Base-by-base conservation (phyloP, 1,284 basidiomycete species). In the Cystobasidium sp. region DNA sequence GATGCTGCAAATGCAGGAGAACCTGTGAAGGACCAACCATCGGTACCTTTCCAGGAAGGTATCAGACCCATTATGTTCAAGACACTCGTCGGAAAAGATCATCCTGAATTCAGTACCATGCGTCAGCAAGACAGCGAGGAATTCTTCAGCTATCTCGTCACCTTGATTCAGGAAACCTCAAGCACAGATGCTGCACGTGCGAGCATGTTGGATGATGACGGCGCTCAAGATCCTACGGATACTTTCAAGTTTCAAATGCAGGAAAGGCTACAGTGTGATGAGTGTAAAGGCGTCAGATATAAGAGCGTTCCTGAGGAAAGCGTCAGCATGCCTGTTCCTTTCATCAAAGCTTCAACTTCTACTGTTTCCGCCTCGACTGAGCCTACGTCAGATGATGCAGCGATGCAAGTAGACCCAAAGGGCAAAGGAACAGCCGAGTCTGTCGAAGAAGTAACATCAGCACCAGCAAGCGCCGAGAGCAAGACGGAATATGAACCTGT, bases 91-190 rank as follows among this genome's bases (percentile, higher is more conserved):
- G 96, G 96, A 3, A 92, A 91, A 79, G 94, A 93, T 0, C 96
- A 99, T 80, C 88, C 89, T 65, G 96, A 98, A 83, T 99, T 99
- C 80, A 87, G 92, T 43, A 98, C 94, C 20, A 98, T 98, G 95
- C 87, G 89, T 56, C 95, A 99, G 83, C 96, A 99, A 82, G 96
- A 99, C 80, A 89, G 95, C 0, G 94, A 97, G 80, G 96, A 99
- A 83, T 99, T 99, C 84, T 86, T 99, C 75, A 87, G 88, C 68
- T 88, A 96, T 82, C 84, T 98, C 9, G 80, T 98, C 66, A 88
- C 87, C 3, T 85, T 88, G 18, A 83, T 97, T 16, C 86, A 92
- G 65, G 83, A 88, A 77, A 86, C 91, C 79, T 84, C 24, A 9
- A 44, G 39, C 12, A 20, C 47, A 8, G 65, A 6, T 8, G 43